Evolutionary conservation across 768 basidiomycete species (phyloP), one percentile per base, ranked within the genome.

Genomic region (Pleurotus salmoneostramineus): DNA sequence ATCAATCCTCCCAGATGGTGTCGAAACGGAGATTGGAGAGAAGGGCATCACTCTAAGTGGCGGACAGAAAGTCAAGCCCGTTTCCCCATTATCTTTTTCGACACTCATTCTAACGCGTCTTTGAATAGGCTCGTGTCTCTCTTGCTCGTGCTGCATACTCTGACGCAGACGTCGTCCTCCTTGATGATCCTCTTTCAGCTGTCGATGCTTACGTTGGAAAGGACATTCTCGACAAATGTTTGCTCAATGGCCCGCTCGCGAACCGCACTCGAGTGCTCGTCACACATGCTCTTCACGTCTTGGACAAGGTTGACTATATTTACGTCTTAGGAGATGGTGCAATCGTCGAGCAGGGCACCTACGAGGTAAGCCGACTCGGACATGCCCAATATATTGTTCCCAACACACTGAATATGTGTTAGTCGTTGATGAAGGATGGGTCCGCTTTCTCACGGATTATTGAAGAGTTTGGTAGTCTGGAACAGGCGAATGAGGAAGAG

Each of bases 111-210:
- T 27, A 12, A 57, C 49, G 50, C 42, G 57, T 12, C 61, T 5
- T 11, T 47, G 14, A 52, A 14, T 64, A 88, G 81, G 87, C 88
- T 40, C 84, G 88, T n/a, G 80, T 91, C 3, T 87, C 85, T 1
- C 72, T 92, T 21, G 92, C 91, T 0, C 75, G 92, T 31, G 89
- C 89, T 0, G 86, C 87, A 1, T 95, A 93, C 64, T 85, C 88
- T 3, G 72, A 78, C 0, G 78, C 87, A 1, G 87, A 91, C 58
- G 78, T 93, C 55, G 83, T 91, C 43, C 79, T 93, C 11, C 77
- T 93, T 32, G 91, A 95, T 64, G 92, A 95, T 65, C 88, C 91
- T 12, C 79, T 93, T 35, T 84, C 85, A 36, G 90, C 91, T 0
- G 85, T 93, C 6, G 91, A 93, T 61, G 83, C 89, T 0, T 84